Evolutionary conservation across 805 yeast species (phyloP).

Genomic region (Candida pseudoglaebosa): DNA sequence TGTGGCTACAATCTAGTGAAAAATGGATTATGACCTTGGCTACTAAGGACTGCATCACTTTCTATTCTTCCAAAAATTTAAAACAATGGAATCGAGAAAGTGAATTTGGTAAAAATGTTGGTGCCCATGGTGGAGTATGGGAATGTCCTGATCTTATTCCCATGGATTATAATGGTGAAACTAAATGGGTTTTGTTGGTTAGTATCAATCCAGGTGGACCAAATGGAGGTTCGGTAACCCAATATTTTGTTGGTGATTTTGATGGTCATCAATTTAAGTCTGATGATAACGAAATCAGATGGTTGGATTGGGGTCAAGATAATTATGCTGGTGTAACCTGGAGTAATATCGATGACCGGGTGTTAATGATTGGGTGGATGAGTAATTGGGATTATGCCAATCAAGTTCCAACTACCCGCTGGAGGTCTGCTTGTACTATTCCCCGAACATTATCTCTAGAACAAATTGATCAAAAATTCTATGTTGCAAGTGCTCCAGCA

Average conservation of each 20-base stretch:
- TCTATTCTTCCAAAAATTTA: too few species aligned
- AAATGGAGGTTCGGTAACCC: slow-evolving; percentile 35
- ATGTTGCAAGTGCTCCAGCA: too few species aligned
- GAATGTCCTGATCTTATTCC: slow-evolving; percentile 40
- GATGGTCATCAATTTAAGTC: slow-evolving; percentile 34
- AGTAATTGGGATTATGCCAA: neutral
- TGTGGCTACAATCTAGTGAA: neutral
- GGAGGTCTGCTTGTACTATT: slow-evolving; percentile 10
- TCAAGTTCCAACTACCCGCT: neutral
- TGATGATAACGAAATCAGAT: slow-evolving; percentile 18
- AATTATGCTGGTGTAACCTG: neutral
- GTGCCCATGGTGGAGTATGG: slow-evolving; percentile 12
- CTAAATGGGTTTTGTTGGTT: slow-evolving; percentile 34
- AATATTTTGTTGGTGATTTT: slow-evolving; percentile 40
- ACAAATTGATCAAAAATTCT: too few species aligned
- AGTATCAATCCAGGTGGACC: slow-evolving; percentile 43
- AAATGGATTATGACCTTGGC: neutral
- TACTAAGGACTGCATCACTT: too few species aligned
- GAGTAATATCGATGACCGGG: neutral
- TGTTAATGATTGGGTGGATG: neutral
- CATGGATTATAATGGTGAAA: slow-evolving; percentile 13
- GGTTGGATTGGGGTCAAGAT: neutral
- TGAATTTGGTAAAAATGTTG: too few species aligned
- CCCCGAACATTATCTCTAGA: neutral
- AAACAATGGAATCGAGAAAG: too few species aligned